Evolutionary conservation across 1,284 basidiomycete species (phyloP), one percentile per base, ranked within the genome.

Genomic region (Trichosporon sp.): DNA sequence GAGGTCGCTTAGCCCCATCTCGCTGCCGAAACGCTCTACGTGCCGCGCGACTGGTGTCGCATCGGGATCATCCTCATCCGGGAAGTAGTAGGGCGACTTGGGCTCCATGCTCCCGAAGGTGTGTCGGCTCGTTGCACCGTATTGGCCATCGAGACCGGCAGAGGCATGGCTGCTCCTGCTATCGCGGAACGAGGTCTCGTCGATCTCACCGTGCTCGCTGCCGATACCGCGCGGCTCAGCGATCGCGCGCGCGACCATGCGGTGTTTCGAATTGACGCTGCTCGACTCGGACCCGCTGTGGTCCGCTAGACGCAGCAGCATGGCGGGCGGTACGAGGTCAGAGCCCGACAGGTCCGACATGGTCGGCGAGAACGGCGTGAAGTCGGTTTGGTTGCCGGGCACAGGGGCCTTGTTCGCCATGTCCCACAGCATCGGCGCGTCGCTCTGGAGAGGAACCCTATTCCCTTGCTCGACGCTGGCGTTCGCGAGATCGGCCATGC

Each of bases 201-300:
- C 59, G 59, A 63, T 63, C 35, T 63, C 59, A 1, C 59, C 59
- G 16, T 63, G 59, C 35, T 63, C 59, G 32, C 59, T 63, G 12
- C 59, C 59, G 59, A 63, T 63, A 10, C 59, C 59, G 32, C 59
- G 59, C 59, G 59, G 59, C 59, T 63, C 59, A 16, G 59, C 59
- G 31, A 63, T 63, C 2, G 59, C 59, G 16, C 59, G 31, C 14
- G 59, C 59, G 2, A 63, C 59, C 31, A 32, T 63, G 59, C 59
- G 59, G 31, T 63, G 59, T 31, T 63, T 63, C 16, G 59, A 63
- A 32, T 63, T 63, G 14, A 63, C 59, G 59, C 59, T 63, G 10
- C 31, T 35, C 14, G 59, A 63, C 59, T 63, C 32, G 5, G 59
- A 63, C 19, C 32, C 59, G 6, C 31, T 63, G 32, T 63, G 59